These are phyloP conservation scores for Saturnispora sanitii DNA, from an alignment of 805 yeast species.

Conservation along the genomic window DNA sequence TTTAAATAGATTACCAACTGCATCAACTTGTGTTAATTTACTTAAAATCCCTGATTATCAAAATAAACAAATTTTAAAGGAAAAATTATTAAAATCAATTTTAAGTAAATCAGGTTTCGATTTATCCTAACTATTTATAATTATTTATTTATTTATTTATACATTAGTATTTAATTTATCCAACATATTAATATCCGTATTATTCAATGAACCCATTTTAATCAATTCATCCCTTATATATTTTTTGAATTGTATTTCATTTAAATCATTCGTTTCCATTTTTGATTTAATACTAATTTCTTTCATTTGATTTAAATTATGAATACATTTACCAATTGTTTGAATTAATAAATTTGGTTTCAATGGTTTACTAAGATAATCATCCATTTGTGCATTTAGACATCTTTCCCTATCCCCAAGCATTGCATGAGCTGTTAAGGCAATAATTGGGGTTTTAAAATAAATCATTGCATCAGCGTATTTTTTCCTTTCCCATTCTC, in stretches of 20 bases:
- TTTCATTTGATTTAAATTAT: constrained; percentile 52
- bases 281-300: constrained; percentile 24
- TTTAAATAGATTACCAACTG: constrained; percentile 63
- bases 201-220: constrained; percentile 3
- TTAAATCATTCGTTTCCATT: constrained; percentile 1
- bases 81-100: constrained; percentile 69
- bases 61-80: constrained; percentile 43
- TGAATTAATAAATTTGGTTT: constrained; percentile 76
- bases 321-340: constrained; percentile 77
- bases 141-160: no score
- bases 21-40: constrained; percentile 87
- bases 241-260: constrained; percentile 6
- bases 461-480: constrained; percentile 55
- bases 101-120: constrained; percentile 83
- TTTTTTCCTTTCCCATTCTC: constrained; percentile 81
- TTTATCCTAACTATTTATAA: constrained; percentile 49
- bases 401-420: constrained; percentile 84
- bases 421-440: constrained; percentile 91
- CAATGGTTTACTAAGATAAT: constrained; percentile 78
- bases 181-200: background rate
- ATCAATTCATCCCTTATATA: constrained; percentile 9
- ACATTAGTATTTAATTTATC: background rate
- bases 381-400: constrained; percentile 86
- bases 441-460: constrained; percentile 78
- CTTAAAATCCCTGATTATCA: constrained; percentile 78